These are phyloP conservation scores for Diospyros lotus DNA, from an alignment of 148 eudicot species.

Conservation along the genomic window DNA sequence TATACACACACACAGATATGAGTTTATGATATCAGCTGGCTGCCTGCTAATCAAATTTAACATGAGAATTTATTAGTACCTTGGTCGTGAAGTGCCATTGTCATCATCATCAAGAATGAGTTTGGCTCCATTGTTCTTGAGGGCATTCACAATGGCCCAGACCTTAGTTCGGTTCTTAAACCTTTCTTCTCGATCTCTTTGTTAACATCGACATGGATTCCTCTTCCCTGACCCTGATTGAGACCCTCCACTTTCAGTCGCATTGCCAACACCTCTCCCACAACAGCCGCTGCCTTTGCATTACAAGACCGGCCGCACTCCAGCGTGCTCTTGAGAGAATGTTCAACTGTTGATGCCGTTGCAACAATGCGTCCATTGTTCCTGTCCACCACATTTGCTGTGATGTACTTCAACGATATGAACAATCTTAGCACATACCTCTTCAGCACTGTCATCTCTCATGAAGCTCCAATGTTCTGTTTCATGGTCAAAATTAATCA, in stretches of 20 bases:
- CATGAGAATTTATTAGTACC: neutral
- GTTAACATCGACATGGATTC: conserved; percentile 54
- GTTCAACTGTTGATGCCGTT: conserved; percentile 63
- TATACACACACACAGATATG: too few species aligned
- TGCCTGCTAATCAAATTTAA: too few species aligned
- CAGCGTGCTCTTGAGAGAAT: conserved; percentile 44
- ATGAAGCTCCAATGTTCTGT: neutral
- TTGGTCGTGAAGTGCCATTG: conserved; percentile 11
- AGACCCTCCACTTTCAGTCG: conserved; percentile 69
- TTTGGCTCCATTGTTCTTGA: conserved; percentile 57
- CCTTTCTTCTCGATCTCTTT: conserved; percentile 73
- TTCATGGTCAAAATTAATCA: conserved; percentile 1
- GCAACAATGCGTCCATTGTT: conserved; percentile 62
- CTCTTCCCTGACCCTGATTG: conserved; percentile 51
- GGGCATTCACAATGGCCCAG: conserved; percentile 40
- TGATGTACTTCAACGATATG: conserved; percentile 64
- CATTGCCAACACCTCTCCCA: conserved; percentile 79
- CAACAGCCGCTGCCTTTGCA: conserved; percentile 65
- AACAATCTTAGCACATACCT: conserved; percentile 57
- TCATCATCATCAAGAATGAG: conserved; percentile 38
- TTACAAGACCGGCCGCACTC: conserved; percentile 73
- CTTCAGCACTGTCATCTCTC: conserved; percentile 56
- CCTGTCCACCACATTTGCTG: conserved; percentile 72
- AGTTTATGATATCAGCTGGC: too few species aligned
- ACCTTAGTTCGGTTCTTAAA: conserved; percentile 44